A percentile compares a stretch with the other conserved stretches of the same genome.
Evolutionary conservation across 2,329 filamentous ascomycete species (phyloP).

Genomic region (Colletotrichum zoysiae): DNA sequence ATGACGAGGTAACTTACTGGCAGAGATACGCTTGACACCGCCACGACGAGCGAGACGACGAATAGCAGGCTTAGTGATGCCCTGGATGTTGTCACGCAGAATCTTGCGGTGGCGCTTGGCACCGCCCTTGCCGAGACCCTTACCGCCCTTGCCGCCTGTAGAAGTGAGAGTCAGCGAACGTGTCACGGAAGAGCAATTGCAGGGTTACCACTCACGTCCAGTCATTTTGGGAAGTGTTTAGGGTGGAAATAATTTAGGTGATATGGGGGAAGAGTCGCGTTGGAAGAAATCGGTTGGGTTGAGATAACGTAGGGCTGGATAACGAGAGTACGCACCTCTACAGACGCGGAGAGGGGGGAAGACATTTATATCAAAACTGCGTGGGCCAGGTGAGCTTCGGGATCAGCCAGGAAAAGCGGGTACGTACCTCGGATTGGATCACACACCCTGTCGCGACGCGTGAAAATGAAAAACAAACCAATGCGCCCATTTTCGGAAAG

Average conservation of each 20-base stretch:
- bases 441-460: constrained; percentile 23
- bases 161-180: constrained; percentile 15
- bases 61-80: constrained; percentile 98
- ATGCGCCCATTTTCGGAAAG: constrained; percentile 12
- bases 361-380: constrained; percentile 37
- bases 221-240: constrained; percentile 69
- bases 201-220: constrained; percentile 72
- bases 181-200: constrained; percentile 21
- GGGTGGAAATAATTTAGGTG: neutral
- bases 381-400: constrained; percentile 31
- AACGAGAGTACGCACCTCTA: neutral
- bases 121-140: constrained; percentile 97
- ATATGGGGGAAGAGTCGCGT: constrained; percentile 1
- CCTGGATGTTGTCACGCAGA: constrained; percentile 99
- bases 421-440: constrained; percentile 3
- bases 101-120: constrained; percentile 99
- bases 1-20: constrained; percentile 70
- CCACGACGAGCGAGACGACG: constrained; percentile 98
- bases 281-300: constrained; percentile 1
- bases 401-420: constrained; percentile 42
- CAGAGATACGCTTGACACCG: constrained; percentile 99
- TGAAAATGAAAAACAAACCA: constrained; percentile 24
- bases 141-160: constrained; percentile 91
- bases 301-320: constrained; percentile 34
- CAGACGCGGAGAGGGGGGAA: constrained; percentile 30